Evolutionary conservation across 805 yeast genomes (phyloP), one percentile per base, ranked within the genome.

Genomic region (Lachancea cidri): DNA sequence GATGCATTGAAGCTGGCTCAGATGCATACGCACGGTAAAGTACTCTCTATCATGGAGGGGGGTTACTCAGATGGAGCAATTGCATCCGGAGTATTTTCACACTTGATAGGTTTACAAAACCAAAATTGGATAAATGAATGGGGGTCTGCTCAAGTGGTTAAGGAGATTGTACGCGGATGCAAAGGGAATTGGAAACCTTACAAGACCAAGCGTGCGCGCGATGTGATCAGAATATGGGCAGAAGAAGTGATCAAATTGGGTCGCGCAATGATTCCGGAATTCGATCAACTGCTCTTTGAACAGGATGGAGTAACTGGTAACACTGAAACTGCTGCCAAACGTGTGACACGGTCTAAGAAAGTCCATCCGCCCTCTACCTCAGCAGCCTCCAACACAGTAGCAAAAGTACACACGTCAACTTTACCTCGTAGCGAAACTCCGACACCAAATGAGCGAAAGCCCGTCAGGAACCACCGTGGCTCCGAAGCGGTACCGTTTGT

Each of bases 41-140:
- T 85, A 0, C 49, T 86, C 0, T 83, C 94, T 1, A 60, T 86
- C 17, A 62, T 86, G 48, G 95, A 86, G 64, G 95, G 95, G 18
- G 95, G 95, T 1, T 86, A 86, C 57, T 81, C 93, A 0, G 88
- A 85, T 53, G 83, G 83, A 3, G 95, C 95, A 0, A 68, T 86
- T 14, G 63, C 81, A 1, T 82, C 93, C 1, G 95, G 95, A 9
- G 79, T 83, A 0, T 83, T 84, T 55, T 76, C 93, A 4, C 94
- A 86, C 57, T 63, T 86, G 41, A 75, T 82, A 29, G 95, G 94
- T 0, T 58, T 86, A 38, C 82, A 80, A 38, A 66, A 67, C 39
- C 66, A 68, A 39, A 58, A 58, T 15, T 83, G 86, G 86, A 72
- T 77, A 32, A 64, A 66, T 13, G 74, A 76, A 27, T 82, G 89